These are phyloP conservation scores for Diplodia mutila DNA, from an alignment of 2,329 filamentous ascomycete species.

Conservation along the genomic window DNA sequence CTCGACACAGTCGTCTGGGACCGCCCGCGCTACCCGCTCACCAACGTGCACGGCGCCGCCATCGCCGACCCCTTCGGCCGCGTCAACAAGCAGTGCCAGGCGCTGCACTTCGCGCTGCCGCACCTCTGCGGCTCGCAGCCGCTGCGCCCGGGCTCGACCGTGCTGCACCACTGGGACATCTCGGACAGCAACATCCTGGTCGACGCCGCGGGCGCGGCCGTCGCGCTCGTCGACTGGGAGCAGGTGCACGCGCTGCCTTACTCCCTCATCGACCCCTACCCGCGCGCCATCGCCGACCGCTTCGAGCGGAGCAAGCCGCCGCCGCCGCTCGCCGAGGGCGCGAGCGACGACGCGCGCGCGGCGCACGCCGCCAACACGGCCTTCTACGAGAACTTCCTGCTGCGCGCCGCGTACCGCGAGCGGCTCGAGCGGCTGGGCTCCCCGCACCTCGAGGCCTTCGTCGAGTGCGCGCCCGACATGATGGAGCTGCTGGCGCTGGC, in stretches of 20 bases:
- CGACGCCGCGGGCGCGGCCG: not conserved
- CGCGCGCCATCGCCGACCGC: not conserved
- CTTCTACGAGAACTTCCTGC: too few species aligned
- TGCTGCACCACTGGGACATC: constrained; percentile 23
- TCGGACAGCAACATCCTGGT: constrained; percentile 18
- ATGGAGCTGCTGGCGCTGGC: too few species aligned
- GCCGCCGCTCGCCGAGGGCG: too few species aligned
- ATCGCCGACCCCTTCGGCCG: too few species aligned
- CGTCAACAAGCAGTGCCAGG: not conserved
- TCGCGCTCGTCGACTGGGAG: constrained; percentile 27
- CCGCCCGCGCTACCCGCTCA: too few species aligned
- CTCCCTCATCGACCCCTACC: not conserved
- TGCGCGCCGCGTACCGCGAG: too few species aligned
- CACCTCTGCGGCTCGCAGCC: not conserved
- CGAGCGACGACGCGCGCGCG: too few species aligned
- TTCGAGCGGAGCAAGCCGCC: too few species aligned
- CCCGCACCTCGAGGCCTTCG: not conserved
- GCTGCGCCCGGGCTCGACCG: not conserved
- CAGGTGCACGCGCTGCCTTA: not conserved
- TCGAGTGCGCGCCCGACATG: not conserved
- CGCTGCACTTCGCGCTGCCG: not conserved
- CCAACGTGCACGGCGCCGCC: too few species aligned
- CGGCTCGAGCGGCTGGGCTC: constrained; percentile 5
- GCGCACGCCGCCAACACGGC: too few species aligned
- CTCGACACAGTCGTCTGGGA: too few species aligned